Evolutionary conservation across 2,329 filamentous ascomycete genomes (phyloP), one percentile per base, ranked within the genome.

Genomic region (Diaporthe vexans): DNA sequence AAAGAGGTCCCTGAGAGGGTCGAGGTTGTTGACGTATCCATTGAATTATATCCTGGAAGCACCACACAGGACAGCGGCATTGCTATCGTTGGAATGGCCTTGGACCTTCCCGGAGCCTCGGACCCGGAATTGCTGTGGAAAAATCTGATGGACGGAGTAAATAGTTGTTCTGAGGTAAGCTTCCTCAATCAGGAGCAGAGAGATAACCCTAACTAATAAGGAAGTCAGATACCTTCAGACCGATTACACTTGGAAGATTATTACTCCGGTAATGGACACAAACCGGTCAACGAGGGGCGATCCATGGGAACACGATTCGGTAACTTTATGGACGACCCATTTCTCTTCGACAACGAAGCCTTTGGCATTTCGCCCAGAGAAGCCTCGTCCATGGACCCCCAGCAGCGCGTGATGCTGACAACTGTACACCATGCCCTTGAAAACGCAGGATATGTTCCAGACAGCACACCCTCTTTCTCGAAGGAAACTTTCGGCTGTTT

Each of bases 401-500:
- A 85, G 73, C 83, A 85, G 51, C 80, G 84, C 9, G 71, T 82
- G 6, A 58, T 82, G 2, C 79, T 86, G 3, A 82, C 86, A 74
- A 79, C 78, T 0, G 82, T 85, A 0, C 87, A 86, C 76, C 82
- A 87, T 51, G 82, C 82, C 0, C 70, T 84, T 1, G 81, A 82
- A 67, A 59, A 74, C n/a, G 57, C 70, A 1, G 78, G 78, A 21
- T 79, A 80, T n/a, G 33, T 51, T 7, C 56, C 56, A 4, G 46
- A 63, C 33, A 21, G 21, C 26, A 63, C 40, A 1, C 43, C 43
- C 8, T 63, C 57, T 26, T 63, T 63, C 19, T 3, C 21, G 0
- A 13, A 26, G 24, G 43, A 52, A 3, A 63, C 29, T 10, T 54
- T 56, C 24, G 58, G 58, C 3, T 56, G 46, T 37, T 68, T 54